Evolutionary conservation across 352 stramenopile species (phyloP).

Genomic region (Globisporangium radiosum): DNA sequence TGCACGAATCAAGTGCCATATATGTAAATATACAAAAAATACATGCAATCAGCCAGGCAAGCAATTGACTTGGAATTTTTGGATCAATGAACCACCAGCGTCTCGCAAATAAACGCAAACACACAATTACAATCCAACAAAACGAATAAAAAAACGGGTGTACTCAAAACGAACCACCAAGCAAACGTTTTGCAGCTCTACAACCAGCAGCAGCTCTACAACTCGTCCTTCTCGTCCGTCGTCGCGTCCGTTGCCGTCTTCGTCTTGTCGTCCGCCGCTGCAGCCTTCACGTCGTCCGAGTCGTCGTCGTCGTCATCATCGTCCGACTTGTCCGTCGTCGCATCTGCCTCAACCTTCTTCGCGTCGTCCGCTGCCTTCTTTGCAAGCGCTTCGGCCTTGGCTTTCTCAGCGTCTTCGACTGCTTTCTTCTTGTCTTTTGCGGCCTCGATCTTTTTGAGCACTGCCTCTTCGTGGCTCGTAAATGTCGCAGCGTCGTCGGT

Average conservation of each 20-base stretch:
- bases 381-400: constrained; percentile 64
- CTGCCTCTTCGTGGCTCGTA: constrained; percentile 94
- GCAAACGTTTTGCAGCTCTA: too few relatives aligned
- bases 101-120: too few relatives aligned
- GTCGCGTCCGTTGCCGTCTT: not conserved
- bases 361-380: constrained; percentile 47
- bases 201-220: constrained; percentile 22
- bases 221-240: constrained; percentile 32
- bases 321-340: constrained; percentile 16
- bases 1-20: too few relatives aligned
- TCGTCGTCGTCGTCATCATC: constrained; percentile 16
- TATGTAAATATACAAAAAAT: too few relatives aligned
- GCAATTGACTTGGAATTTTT: too few relatives aligned
- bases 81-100: too few relatives aligned
- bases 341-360: constrained; percentile 31
- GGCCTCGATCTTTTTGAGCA: constrained; percentile 87
- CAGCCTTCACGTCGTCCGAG: constrained; percentile 11
- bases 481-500: constrained; percentile 96
- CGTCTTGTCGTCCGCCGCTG: constrained; percentile 10
- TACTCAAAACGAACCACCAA: constrained; percentile 2
- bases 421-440: constrained; percentile 74
- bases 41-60: too few relatives aligned
- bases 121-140: not conserved
- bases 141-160: constrained; percentile 8
- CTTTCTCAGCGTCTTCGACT: constrained; percentile 68